Base-by-base conservation (phyloP, 179 eudicot species). In the Beta macrorhiza region DNA sequence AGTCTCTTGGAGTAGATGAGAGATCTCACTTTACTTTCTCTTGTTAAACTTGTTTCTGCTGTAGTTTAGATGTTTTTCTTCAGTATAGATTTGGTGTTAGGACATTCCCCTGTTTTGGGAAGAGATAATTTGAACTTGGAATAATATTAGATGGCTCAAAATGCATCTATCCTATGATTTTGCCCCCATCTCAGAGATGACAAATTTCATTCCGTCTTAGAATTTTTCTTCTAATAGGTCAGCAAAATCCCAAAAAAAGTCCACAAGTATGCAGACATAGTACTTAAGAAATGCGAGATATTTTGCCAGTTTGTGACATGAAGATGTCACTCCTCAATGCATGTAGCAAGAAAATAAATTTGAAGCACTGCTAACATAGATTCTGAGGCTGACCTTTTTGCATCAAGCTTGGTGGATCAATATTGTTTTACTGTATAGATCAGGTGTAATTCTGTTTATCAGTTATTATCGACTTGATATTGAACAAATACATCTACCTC, bases 1-100 rank as follows among this genome's bases (percentile, higher is more conserved):
- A 0, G 88, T 86, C 72, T 53, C 82, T 12, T 91, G 89, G 88
- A 77, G 78, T 61, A 49, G 77, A 81, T 81, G 57, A 77, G 77
- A 58, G 51, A 32, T 37, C 42, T 37, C 42, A 3, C 42, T 37
- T 37, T 37, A 72, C 5, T 32, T n/a, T 44, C 14, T 47, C 15
- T 80, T 19, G 61, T 81, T 4, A n/a, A 65, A 37, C 6, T 63
- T n/a, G 19, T 15, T 19, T 3, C 29, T 74, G 67, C 65, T 63
- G 42, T 65, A 74, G 55, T 29, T 65, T 65, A n/a, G 3, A 74
- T 42, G 15, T 72, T 74, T 76, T 5, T 19, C 57, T 7, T 11
- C 5, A 32, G 77, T 61, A 29, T 29, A 52, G 51, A 79, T 71
- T 69, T 55, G 51, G 59, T 76, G 51, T 53, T 80, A 11, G 5